Evolutionary conservation across 1,139 yeast species (phyloP).

Genomic region (Pneumocystis murina): DNA sequence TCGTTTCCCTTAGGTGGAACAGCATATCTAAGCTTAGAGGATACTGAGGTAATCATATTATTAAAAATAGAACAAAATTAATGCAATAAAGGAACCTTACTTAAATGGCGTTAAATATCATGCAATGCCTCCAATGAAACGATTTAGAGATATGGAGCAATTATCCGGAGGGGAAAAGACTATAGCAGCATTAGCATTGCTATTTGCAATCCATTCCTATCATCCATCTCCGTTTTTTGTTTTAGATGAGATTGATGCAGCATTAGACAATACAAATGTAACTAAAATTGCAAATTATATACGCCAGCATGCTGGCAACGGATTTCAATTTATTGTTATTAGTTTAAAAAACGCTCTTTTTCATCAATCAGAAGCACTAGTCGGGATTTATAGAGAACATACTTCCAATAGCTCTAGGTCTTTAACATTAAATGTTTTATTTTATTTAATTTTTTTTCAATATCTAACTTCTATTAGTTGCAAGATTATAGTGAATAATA

Average conservation of each 20-base stretch:
- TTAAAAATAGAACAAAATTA: neutral
- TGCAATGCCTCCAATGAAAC: slow-evolving; percentile 92
- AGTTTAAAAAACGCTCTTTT: slow-evolving; percentile 77
- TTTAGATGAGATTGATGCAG: slow-evolving; percentile 93
- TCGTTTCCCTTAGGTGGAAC: slow-evolving; percentile 78
- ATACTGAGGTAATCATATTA: slow-evolving; percentile 39
- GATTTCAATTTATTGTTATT: slow-evolving; percentile 84
- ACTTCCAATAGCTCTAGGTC: slow-evolving; percentile 60
- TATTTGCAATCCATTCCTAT: slow-evolving; percentile 80
- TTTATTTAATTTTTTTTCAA: neutral
- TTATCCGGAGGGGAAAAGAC: slow-evolving; percentile 96
- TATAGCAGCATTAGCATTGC: slow-evolving; percentile 82
- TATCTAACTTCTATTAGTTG: neutral
- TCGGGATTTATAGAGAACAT: slow-evolving; percentile 86
- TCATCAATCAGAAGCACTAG: slow-evolving; percentile 78
- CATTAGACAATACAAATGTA: slow-evolving; percentile 81
- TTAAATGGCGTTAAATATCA: slow-evolving; percentile 71
- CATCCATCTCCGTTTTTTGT: slow-evolving; percentile 95
- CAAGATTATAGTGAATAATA: neutral
- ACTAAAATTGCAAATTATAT: slow-evolving; percentile 73
- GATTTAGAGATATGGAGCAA: slow-evolving; percentile 85
- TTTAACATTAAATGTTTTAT: slow-evolving; percentile 52
- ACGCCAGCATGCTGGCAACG: slow-evolving; percentile 56
- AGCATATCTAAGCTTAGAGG: slow-evolving; percentile 74
- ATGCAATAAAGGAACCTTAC: slow-evolving; percentile 44